These are phyloP conservation scores for Trichoderma cornu-damae DNA, from an alignment of 2,329 filamentous ascomycete species.

Conservation along the genomic window DNA sequence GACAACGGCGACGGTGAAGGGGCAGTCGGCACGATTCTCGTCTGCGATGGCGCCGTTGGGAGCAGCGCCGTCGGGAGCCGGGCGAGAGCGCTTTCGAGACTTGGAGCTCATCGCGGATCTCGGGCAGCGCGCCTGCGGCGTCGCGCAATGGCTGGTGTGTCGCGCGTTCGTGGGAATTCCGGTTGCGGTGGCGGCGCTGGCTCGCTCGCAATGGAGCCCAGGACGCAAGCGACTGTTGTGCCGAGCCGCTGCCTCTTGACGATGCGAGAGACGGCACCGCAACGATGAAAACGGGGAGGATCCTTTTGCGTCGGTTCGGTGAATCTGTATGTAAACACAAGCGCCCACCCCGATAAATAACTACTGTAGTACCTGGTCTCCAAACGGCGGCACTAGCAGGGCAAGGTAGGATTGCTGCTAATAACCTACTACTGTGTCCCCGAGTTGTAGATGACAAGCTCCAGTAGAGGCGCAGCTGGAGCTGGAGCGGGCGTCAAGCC, in stretches of 20 bases:
- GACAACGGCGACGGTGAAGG: slow-evolving; percentile 41
- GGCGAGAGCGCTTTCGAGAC: slow-evolving; percentile 48
- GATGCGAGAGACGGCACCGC: background rate
- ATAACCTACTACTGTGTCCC: too few species aligned
- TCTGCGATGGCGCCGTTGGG: slow-evolving; percentile 28
- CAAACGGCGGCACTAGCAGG: slow-evolving; percentile 1
- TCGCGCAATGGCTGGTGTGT: slow-evolving; percentile 6
- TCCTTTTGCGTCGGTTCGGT: slow-evolving; percentile 1
- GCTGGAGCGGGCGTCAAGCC: slow-evolving; percentile 11
- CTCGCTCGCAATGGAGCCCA: background rate
- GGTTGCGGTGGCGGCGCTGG: background rate
- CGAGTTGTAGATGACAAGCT: background rate
- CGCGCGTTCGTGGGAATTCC: background rate
- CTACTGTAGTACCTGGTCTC: background rate
- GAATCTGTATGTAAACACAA: slow-evolving; percentile 11
- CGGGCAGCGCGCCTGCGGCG: slow-evolving; percentile 6
- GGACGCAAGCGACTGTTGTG: background rate
- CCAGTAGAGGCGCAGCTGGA: slow-evolving; percentile 1
- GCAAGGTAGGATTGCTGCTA: slow-evolving; percentile 6
- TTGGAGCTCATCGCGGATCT: slow-evolving; percentile 27
- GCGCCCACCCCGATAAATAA: background rate
- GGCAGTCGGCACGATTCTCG: slow-evolving; percentile 53
- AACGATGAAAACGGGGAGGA: background rate
- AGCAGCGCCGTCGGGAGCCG: slow-evolving; percentile 27
- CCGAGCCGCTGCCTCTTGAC: background rate